A percentile compares a stretch with the other conserved stretches of the same genome.
phyloP scores from a whole-genome alignment of 2,329 filamentous ascomycete species.

The Verticillium klebahnii region DNA sequence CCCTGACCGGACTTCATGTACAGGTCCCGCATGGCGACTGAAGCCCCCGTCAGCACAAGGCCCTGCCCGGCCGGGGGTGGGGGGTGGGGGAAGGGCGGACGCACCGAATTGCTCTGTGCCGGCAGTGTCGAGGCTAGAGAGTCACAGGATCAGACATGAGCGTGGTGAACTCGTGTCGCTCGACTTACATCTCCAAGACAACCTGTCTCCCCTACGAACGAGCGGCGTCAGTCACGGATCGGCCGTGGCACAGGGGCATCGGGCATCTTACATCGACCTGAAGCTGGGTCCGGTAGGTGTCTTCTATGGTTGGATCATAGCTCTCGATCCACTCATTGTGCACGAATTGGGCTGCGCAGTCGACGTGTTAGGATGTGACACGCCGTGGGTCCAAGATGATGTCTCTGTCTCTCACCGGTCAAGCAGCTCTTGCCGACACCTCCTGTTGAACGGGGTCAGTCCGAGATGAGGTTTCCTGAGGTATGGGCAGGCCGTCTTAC shows the following conservation, averaged over 20 bases:
- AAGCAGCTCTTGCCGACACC: constrained; percentile 91
- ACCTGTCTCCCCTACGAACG: constrained; percentile 71
- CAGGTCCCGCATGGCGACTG: constrained; percentile 67
- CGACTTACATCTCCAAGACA: constrained; percentile 76
- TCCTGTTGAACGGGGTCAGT: constrained; percentile 28
- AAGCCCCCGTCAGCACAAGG: constrained; percentile 1
- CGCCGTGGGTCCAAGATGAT: constrained; percentile 7
- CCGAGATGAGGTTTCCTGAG: neutral
- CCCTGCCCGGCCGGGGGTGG: neutral
- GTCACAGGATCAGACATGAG: neutral
- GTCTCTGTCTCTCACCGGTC: constrained; percentile 59
- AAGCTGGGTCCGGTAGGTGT: constrained; percentile 70
- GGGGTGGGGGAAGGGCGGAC: constrained; percentile 26
- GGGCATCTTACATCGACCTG: constrained; percentile 70
- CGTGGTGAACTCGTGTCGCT: neutral
- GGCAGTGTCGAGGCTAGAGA: constrained; percentile 72
- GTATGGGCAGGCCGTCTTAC: constrained; percentile 37
- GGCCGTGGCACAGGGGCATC: neutral
- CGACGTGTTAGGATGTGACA: constrained; percentile 7
- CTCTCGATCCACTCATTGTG: constrained; percentile 93
- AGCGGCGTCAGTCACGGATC: constrained; percentile 1
- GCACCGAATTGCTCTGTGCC: constrained; percentile 90
- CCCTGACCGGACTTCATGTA: constrained; percentile 95
- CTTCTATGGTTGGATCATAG: constrained; percentile 75
- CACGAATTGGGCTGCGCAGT: constrained; percentile 72